Evolutionary conservation across 2,329 filamentous ascomycete genomes (phyloP).

Genomic region (Aspergillus caelatus): DNA sequence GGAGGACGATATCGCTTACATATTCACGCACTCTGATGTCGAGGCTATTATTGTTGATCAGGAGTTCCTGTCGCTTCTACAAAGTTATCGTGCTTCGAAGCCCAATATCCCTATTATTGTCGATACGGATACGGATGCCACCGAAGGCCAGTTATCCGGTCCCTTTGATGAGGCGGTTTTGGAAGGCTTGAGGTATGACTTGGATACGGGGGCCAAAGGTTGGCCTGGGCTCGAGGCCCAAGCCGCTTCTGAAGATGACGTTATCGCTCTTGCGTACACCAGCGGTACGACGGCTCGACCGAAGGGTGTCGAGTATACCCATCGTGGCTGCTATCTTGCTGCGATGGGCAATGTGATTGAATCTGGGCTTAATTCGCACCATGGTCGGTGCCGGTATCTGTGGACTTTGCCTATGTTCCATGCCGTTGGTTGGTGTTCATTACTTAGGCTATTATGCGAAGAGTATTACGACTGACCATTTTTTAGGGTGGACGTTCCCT

Average conservation of each 20-base stretch:
- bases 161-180: conserved; percentile 82
- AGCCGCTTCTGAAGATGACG: conserved; percentile 72
- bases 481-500: conserved; percentile 74
- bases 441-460: background rate
- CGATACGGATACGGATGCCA: conserved; percentile 81
- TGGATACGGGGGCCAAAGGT: conserved; percentile 64
- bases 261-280: conserved; percentile 89
- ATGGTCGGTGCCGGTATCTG: conserved; percentile 75
- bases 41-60: conserved; percentile 85
- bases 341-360: conserved; percentile 85
- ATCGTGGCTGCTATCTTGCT: conserved; percentile 84
- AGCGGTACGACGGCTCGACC: conserved; percentile 89
- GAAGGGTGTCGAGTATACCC: conserved; percentile 91
- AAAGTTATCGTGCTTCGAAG: conserved; percentile 63
- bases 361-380: conserved; percentile 74
- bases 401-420: conserved; percentile 93
- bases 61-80: conserved; percentile 74
- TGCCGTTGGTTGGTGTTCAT: conserved; percentile 52
- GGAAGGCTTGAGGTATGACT: conserved; percentile 76
- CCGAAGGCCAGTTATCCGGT: conserved; percentile 72
- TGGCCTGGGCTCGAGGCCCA: conserved; percentile 78
- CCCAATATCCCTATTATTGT: conserved; percentile 71
- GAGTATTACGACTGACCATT: conserved; percentile 34
- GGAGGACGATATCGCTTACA: conserved; percentile 83
- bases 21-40: conserved; percentile 83